A percentile compares a stretch with the other conserved stretches of the same genome.
These are phyloP conservation scores for Fusarium circinatum DNA, from an alignment of 2,329 filamentous ascomycete species.

Conservation along the genomic window DNA sequence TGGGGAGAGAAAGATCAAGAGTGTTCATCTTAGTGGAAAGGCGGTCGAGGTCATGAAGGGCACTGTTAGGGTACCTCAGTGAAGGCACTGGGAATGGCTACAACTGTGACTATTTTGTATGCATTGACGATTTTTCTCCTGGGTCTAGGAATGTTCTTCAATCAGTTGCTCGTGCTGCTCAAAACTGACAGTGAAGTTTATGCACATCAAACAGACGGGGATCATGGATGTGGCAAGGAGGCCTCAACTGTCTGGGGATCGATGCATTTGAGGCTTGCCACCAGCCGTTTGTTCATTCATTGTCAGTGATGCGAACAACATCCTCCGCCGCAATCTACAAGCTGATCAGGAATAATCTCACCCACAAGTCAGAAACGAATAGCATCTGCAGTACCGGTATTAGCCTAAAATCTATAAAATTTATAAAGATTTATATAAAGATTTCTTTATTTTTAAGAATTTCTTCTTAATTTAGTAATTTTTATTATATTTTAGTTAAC, in stretches of 20 bases:
- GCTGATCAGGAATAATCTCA: fast-evolving
- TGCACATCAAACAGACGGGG: no score
- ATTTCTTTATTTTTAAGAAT: no score
- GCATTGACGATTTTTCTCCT: fast-evolving
- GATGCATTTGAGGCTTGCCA: background rate
- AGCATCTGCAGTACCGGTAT: background rate
- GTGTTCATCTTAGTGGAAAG: slow-evolving; percentile 20
- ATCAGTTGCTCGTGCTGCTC: no score
- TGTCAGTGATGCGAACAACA: background rate
- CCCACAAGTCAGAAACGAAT: fast-evolving
- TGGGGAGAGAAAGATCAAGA: background rate
- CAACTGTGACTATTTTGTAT: no score
- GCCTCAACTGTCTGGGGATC: background rate
- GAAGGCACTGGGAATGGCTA: no score
- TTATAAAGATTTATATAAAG: no score
- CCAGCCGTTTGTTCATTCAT: no score
- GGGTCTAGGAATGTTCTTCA: fast-evolving
- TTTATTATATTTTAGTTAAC: no score
- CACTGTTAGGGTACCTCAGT: background rate
- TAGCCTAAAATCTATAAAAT: no score
- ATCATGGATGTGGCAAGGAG: no score
- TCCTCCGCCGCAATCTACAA: fast-evolving
- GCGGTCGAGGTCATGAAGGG: slow-evolving; percentile 19
- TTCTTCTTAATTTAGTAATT: no score
- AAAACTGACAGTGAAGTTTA: no score